Evolutionary conservation across 768 basidiomycete genomes (phyloP), one percentile per base, ranked within the genome.

Genomic region (Russula sp.): DNA sequence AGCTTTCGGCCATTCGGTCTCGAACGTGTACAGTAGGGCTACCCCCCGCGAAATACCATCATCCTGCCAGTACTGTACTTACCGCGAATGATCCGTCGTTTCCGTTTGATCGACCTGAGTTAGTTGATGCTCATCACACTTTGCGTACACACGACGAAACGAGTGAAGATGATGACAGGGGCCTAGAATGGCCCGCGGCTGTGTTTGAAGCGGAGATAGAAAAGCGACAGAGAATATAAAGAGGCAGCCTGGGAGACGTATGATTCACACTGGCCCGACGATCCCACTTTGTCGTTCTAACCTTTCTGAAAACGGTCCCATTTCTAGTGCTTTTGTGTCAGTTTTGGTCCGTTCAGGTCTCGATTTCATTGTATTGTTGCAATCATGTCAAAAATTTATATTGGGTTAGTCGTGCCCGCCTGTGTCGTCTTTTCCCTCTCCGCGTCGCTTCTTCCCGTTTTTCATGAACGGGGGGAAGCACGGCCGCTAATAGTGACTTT

Each of bases 391-490:
- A 94, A 93, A 81, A 84, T 93, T 75, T 94, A 93, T 78, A 90
- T 94, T 84, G 91, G 90, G 91, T 94, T 84, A 88, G 91, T 93
- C 85, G 85, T 77, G 77, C 76, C 79, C 79, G 74, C 79, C 78
- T 76, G 72, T 79, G 73, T 79, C 74, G 74, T 77, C 73, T 72
- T 73, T n/a, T 68, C 75, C 71, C 71, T 76, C 3, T 61, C 55
- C 75, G 75, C 73, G 71, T 81, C 80, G 81, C 77, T 80, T 80
- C 76, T 72, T 75, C 76, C 75, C 59, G 66, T 64, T 61, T 50
- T 16, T 46, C 13, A 40, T 34, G 26, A 40, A 57, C 59, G n/a
- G 59, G 67, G 67, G 30, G 64, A 40, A 59, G 62, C 55, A 59
- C 42, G 65, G 38, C 73, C 77, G 85, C 84, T 87, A 79, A 88